Evolutionary conservation across 768 basidiomycete genomes (phyloP).

Genomic region (Lentinula edodes): DNA sequence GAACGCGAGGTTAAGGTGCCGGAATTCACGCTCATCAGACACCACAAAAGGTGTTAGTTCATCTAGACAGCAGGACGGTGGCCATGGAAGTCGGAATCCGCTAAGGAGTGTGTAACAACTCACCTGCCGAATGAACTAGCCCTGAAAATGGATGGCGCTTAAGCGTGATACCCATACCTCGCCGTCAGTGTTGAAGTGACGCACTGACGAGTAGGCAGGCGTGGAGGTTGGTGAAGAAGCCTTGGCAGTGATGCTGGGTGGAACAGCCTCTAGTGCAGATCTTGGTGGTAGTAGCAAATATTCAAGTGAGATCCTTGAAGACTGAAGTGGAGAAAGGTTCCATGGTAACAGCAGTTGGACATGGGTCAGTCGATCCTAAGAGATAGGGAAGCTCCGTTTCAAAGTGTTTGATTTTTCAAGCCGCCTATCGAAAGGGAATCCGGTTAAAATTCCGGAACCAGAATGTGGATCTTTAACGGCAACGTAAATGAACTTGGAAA

Average conservation of each 20-base stretch:
- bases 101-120: conserved; percentile 88
- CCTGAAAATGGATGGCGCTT: conserved; percentile 90
- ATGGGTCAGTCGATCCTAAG: conserved; percentile 85
- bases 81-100: conserved; percentile 83
- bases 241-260: conserved; percentile 69
- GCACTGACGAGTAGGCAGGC: conserved; percentile 73
- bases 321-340: conserved; percentile 88
- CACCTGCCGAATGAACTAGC: conserved; percentile 89
- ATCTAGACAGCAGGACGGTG: conserved; percentile 86
- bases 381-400: no score
- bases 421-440: no score
- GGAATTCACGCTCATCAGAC: conserved; percentile 81
- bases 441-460: no score
- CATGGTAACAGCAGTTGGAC: conserved; percentile 84
- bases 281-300: conserved; percentile 89
- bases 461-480: no score
- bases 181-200: conserved; percentile 68
- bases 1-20: conserved; percentile 72
- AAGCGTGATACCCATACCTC: conserved; percentile 84
- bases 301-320: conserved; percentile 83
- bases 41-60: conserved; percentile 84
- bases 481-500: no score
- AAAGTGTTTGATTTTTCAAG: no score
- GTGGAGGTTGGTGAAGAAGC: conserved; percentile 77
- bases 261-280: conserved; percentile 81